Conservation (phyloP, 2,329 filamentous ascomycete species). For the Exophiala oligosperma region DNA sequence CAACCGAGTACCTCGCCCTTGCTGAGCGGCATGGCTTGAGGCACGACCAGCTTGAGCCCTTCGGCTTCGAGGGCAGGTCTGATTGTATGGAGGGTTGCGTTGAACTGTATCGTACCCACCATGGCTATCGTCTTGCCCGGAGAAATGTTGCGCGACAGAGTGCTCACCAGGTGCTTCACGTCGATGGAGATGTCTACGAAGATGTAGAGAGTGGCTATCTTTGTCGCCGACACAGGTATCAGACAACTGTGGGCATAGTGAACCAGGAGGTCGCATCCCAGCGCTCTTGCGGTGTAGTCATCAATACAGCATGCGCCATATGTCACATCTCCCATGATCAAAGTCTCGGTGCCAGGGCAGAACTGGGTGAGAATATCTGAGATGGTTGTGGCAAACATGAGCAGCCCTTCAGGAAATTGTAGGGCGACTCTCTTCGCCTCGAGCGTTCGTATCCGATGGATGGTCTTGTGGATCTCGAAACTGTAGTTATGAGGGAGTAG, state of each 20-base stretch:
- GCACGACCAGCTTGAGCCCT: conserved; percentile 82
- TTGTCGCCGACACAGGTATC: conserved; percentile 93
- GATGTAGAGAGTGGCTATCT: conserved; percentile 95
- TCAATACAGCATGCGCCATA: conserved; percentile 99
- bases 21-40: conserved; percentile 87
- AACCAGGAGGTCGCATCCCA: conserved; percentile 90
- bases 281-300: conserved; percentile 90
- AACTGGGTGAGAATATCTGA: conserved; percentile 95
- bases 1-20: conserved; percentile 98
- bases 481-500: conserved; percentile 95
- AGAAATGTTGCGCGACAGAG: conserved; percentile 83
- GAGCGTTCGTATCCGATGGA: conserved; percentile 83
- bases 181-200: conserved; percentile 99
- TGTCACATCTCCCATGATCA: conserved; percentile 99
- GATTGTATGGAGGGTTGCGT: conserved; percentile 89
- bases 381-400: conserved; percentile 95
- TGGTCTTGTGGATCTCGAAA: conserved; percentile 98
- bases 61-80: conserved; percentile 74
- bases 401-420: conserved; percentile 94
- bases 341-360: conserved; percentile 84
- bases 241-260: conserved; percentile 97
- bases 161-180: conserved; percentile 79
- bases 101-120: conserved; percentile 98
- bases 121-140: conserved; percentile 84
- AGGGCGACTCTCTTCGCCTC: conserved; percentile 81